Evolutionary conservation across 345 rosid genomes (phyloP), one percentile per base, ranked within the genome.

Genomic region (Hibiscus syriacus): DNA sequence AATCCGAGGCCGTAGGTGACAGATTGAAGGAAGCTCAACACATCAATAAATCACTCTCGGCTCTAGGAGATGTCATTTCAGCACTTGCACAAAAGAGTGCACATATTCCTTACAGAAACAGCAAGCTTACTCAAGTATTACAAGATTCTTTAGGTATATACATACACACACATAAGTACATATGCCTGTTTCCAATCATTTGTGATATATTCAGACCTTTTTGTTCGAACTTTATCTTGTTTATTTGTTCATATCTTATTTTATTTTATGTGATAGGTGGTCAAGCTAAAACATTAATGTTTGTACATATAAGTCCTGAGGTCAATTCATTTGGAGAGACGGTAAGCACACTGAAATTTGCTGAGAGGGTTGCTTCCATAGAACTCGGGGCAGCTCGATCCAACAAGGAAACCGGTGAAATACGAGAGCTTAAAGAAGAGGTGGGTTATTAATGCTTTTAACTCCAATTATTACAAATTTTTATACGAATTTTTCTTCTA

Each of bases 1-100:
- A 91, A 78, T 94, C 97, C 0, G 99, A 94, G 82, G 98, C 98
- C 12, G 90, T 84, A 4, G 99, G 99, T 1, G 99, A 94, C 62
- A 87, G 99, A 78, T 75, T 94, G 73, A 94, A 92, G 79, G 98
- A 94, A 84, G 97, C 98, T 72, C 98, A 94, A 68, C 88, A 94
- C 66, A 94, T 94, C 34, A 94, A 94, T 61, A 83, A 86, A 71
- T 94, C 99, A 1, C 87, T 94, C 29, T 94, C 98, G 3, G 98
- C 99, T 0, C 82, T 91, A 10, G 97, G 99, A 65, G 99, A 94
- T 76, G 99, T 94, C 72, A 84, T 94, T 54, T 83, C 91, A 56
- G 99, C 98, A 63, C 95, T 94, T 25, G 97, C 99, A 8, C 96
- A 87, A 78, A 94, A 91, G 86, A 91, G 86, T 76, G 58, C 87